Conservation (phyloP, 305 asterid species). For the Solanum hybrid region DNA sequence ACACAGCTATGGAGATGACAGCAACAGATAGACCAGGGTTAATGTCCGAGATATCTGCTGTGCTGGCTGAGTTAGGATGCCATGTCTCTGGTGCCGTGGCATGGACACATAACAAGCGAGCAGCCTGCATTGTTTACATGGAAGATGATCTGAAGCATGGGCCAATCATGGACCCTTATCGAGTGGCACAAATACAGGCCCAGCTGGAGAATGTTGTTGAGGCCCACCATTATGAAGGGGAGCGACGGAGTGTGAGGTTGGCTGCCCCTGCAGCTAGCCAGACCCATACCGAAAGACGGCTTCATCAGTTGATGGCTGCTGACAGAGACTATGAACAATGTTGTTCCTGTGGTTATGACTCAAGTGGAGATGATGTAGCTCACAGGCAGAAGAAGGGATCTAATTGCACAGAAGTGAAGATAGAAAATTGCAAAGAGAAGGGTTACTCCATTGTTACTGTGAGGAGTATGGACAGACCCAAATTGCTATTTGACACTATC, state of each 20-base stretch:
- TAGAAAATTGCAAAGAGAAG: slow-evolving; percentile 43
- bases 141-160: slow-evolving; percentile 38
- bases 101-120: slow-evolving; percentile 79
- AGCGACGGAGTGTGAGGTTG: slow-evolving; percentile 51
- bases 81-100: slow-evolving; percentile 64
- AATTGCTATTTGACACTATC: slow-evolving; percentile 68
- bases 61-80: slow-evolving; percentile 66
- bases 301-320: slow-evolving; percentile 82
- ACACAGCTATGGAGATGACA: slow-evolving; percentile 73
- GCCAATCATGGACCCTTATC: slow-evolving; percentile 31
- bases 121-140: slow-evolving; percentile 57
- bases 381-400: slow-evolving; percentile 24
- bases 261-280: slow-evolving; percentile 33
- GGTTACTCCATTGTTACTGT: slow-evolving; percentile 56
- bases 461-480: slow-evolving; percentile 63
- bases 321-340: slow-evolving; percentile 63
- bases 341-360: slow-evolving; percentile 36
- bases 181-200: slow-evolving; percentile 57
- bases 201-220: slow-evolving; percentile 69
- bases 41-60: slow-evolving; percentile 83
- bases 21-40: slow-evolving; percentile 77
- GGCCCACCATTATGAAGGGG: slow-evolving; percentile 58
- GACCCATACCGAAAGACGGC: slow-evolving; percentile 87
- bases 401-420: slow-evolving; percentile 49
- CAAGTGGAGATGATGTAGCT: slow-evolving; percentile 24